Evolutionary conservation across 768 basidiomycete species (phyloP), one percentile per base, ranked within the genome.

Genomic region (Bullera alba): DNA sequence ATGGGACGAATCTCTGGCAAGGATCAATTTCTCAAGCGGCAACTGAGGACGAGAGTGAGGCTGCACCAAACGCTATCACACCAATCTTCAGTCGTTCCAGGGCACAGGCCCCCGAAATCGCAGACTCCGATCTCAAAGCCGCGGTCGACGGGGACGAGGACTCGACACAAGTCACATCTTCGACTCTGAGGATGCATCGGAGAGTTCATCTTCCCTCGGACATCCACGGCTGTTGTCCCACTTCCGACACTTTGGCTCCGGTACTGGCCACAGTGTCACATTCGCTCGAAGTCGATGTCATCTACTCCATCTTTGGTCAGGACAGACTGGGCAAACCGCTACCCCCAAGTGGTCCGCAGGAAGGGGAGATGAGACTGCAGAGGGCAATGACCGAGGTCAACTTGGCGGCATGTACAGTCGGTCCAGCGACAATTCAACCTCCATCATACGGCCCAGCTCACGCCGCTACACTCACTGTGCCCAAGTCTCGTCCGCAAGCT

Each of bases 261-360:
- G 38, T 50, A 16, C 25, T 43, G 38, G 49, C 49, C 8, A 42
- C 29, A n/a, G 41, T 50, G 1, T 14, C 28, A 5, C 49, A 50
- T 26, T 29, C 41, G 17, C 16, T 50, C 15, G 47, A 15, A 10
- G 17, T 39, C 10, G 36, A 38, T 39, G 34, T 46, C 45, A 46
- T 46, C 45, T 46, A 46, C 30, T 46, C 45, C 21, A 21, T 46
- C 15, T 21, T 46, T 15, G 45, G 45, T n/a, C 45, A 46, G 29
- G 29, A 46, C 21, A 29, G 17, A n/a, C 14, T 46, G 6, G 45
- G 45, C 26, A 44, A 44, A 26, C 42, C 42, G 8, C 23, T 44
- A 12, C 19, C 21, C 10, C 26, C 42, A 21, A 26, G 42, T 27
- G 5, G 16, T 34, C 32, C 32, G 32, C 27, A 17, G 5, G 45